A percentile compares a stretch with the other conserved stretches of the same genome.
These are phyloP conservation scores for Plasmodium inui DNA, from an alignment of 169 alveolate genomes.

Conservation along the genomic window DNA sequence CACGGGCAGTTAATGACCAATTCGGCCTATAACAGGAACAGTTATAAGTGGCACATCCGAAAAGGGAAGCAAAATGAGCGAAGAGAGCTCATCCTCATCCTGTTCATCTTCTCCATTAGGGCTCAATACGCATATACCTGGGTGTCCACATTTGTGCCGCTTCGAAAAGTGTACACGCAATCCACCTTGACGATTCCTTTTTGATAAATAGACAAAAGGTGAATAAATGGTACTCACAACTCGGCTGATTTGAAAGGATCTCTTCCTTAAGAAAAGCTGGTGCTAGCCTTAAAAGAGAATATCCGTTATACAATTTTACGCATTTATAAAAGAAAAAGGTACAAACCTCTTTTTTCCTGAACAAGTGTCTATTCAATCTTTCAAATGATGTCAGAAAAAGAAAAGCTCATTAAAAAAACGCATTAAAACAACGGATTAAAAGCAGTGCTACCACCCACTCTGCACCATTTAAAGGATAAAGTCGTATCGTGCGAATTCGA, in stretches of 20 bases:
- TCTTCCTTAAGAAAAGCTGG: not conserved
- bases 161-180: not conserved
- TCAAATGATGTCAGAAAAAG: not conserved
- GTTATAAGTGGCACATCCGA: not conserved
- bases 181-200: not conserved
- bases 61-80: not conserved
- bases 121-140: not conserved
- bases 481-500: not conserved
- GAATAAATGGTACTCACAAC: not conserved
- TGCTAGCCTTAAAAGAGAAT: not conserved
- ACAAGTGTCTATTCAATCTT: not conserved
- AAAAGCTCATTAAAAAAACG: not conserved
- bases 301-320: not conserved
- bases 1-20: not conserved
- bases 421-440: no score
- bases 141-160: not conserved
- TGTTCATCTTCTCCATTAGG: not conserved
- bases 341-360: not conserved
- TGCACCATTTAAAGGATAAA: not conserved
- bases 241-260: not conserved
- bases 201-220: not conserved
- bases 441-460: not conserved
- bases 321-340: not conserved
- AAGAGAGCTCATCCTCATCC: not conserved
- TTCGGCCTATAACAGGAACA: not conserved